Base-by-base conservation (phyloP, 1,284 basidiomycete species). In the Fistulina hepatica region DNA sequence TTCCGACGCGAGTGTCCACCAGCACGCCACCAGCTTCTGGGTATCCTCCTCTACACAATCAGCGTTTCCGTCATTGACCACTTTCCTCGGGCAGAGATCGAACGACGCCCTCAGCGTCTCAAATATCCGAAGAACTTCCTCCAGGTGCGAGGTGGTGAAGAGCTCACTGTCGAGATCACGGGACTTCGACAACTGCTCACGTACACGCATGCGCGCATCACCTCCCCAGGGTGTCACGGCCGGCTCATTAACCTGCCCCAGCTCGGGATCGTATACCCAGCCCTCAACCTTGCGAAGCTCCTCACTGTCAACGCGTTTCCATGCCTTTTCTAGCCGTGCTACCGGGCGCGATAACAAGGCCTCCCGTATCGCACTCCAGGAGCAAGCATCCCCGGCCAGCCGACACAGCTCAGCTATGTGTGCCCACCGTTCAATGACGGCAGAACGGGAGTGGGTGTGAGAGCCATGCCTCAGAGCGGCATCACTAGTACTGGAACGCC, bases 261-360 rank as follows among this genome's bases (percentile, higher is more conserved):
- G 38, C 20, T 62, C 61, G 3, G 58, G 58, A 28, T 60, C 57
- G 34, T 71, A 68, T 0, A 74, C 68, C 83, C 82, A 86, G 4
- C 65, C 63, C 44, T 83, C 76, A 15, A 83, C 67, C 5, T 65
- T 65, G 6, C 66, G 61, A 26, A 76, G 47, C 6, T 72, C 71
- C 17, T 66, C 61, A 1, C 67, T 51, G 44, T 81, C 77, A 1
- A 81, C 79, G 13, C 81, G 64, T 49, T 72, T 74, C 83, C 84
- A 88, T 7, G 69, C 79, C 52, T 83, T 83, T 36, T 77, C 79
- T 36, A 88, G 53, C 20, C 84, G 62, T 8, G 82, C 80, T 19
- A 88, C 65, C 6, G 84, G 79, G 20, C 75, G 63, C 11, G 76
- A 75, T 44, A 76, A 81, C 10, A 88, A 52, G 5, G 77, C 84